Evolutionary conservation across 345 rosid species (phyloP).

Genomic region (Jatropha curcas): DNA sequence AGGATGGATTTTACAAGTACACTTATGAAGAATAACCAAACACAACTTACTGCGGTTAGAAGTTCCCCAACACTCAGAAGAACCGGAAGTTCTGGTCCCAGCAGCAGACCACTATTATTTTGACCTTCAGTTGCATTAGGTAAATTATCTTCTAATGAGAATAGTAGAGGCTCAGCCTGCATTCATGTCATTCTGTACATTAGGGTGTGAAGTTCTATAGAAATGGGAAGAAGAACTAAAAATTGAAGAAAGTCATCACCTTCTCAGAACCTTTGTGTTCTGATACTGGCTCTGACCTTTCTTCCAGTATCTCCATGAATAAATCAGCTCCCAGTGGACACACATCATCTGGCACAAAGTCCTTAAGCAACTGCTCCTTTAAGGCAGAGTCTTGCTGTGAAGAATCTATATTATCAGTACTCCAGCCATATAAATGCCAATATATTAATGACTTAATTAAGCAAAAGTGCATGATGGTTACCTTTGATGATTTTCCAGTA

Average conservation of each 20-base stretch:
- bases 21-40: not conserved
- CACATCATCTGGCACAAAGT: conserved; percentile 57
- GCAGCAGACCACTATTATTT: conserved; percentile 29
- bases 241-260: conserved; percentile 20
- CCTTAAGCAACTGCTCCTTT: conserved; percentile 49
- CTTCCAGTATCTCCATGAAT: conserved; percentile 44
- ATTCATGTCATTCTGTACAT: conserved; percentile 10
- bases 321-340: conserved; percentile 58
- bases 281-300: conserved; percentile 30
- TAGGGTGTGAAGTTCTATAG: not conserved
- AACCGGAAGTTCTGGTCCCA: conserved; percentile 28
- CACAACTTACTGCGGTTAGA: conserved; percentile 52
- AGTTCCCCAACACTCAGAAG: conserved; percentile 64
- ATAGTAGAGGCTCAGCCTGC: conserved; percentile 46
- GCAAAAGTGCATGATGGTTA: conserved; percentile 22
- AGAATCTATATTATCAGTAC: conserved; percentile 10
- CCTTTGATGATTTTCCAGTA: conserved; percentile 54
- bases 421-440: conserved; percentile 2
- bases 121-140: conserved; percentile 43
- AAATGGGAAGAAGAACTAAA: not conserved
- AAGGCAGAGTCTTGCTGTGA: conserved; percentile 46
- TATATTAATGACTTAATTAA: not conserved
- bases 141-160: conserved; percentile 37
- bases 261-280: conserved; percentile 33
- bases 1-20: not conserved